phyloP scores from a whole-genome alignment of 352 stramenopile species.

The Blastocystis sp. region DNA sequence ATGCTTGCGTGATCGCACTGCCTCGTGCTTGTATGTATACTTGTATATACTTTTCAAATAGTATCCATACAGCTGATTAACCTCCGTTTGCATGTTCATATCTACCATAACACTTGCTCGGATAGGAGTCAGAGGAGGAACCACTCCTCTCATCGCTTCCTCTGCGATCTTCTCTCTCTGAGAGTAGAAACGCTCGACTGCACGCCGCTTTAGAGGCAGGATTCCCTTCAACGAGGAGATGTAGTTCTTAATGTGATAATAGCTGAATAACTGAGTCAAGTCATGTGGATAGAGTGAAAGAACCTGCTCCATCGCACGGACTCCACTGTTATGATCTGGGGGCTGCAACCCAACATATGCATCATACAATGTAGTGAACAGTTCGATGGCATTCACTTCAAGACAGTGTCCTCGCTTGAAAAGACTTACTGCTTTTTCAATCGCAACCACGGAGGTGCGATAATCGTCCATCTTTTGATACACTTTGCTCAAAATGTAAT shows the following conservation, averaged over 20 bases:
- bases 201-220: background rate
- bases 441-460: background rate
- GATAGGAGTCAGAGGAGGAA: background rate
- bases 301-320: constrained; percentile 20
- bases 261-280: constrained; percentile 20
- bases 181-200: background rate
- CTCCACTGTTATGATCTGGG: constrained; percentile 2
- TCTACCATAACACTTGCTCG: constrained; percentile 12
- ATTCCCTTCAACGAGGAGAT: constrained; percentile 21
- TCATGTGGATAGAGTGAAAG: constrained; percentile 2
- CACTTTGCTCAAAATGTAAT: constrained; percentile 35
- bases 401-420: constrained; percentile 15
- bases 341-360: background rate
- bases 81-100: constrained; percentile 7
- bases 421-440: background rate
- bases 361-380: constrained; percentile 41
- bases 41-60: background rate
- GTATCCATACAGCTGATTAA: background rate
- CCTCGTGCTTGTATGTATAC: background rate
- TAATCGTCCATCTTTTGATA: constrained; percentile 7
- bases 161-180: background rate
- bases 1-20: background rate
- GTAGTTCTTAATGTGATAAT: constrained; percentile 53
- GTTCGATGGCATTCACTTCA: constrained; percentile 26
- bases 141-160: background rate